A percentile compares a stretch with the other conserved stretches of the same genome.
These are phyloP conservation scores for Colletotrichum coccodes DNA, from an alignment of 2,329 filamentous ascomycete species.

Conservation along the genomic window DNA sequence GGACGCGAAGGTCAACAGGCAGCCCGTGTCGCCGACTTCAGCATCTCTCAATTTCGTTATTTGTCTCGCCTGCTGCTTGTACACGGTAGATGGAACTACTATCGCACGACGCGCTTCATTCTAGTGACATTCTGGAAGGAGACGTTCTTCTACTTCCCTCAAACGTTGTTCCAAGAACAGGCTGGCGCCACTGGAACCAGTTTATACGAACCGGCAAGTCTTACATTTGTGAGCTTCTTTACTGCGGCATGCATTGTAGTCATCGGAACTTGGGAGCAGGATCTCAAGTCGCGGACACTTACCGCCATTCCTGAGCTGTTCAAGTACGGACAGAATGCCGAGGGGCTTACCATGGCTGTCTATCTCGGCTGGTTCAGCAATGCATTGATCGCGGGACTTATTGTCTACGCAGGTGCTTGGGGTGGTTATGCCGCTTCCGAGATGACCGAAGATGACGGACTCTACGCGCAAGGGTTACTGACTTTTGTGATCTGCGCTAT, in stretches of 20 bases:
- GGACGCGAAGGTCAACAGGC: conserved; percentile 93
- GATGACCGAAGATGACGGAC: conserved; percentile 3
- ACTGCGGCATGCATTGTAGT: conserved; percentile 90
- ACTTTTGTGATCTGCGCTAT: not conserved
- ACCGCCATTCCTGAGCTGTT: conserved; percentile 93
- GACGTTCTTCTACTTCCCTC: conserved; percentile 83
- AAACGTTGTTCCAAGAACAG: conserved; percentile 84
- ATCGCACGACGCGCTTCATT: conserved; percentile 89
- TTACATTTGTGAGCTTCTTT: conserved; percentile 96
- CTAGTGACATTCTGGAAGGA: conserved; percentile 93
- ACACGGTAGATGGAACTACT: conserved; percentile 91
- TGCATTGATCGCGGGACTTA: conserved; percentile 33
- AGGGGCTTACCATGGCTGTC: conserved; percentile 77
- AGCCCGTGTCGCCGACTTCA: conserved; percentile 88
- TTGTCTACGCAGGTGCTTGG: conserved; percentile 6
- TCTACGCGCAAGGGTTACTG: conserved; percentile 5
- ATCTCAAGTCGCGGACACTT: conserved; percentile 82
- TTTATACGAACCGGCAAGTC: conserved; percentile 86
- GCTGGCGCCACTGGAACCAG: conserved; percentile 91
- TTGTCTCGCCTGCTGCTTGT: conserved; percentile 83
- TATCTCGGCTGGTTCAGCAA: conserved; percentile 65
- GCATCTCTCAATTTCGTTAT: conserved; percentile 91
- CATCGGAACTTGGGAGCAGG: conserved; percentile 93
- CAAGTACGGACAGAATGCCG: conserved; percentile 77
- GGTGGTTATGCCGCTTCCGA: not conserved